Conservation (phyloP, 139 green algal genomes). For the Coelastrella sp. region DNA sequence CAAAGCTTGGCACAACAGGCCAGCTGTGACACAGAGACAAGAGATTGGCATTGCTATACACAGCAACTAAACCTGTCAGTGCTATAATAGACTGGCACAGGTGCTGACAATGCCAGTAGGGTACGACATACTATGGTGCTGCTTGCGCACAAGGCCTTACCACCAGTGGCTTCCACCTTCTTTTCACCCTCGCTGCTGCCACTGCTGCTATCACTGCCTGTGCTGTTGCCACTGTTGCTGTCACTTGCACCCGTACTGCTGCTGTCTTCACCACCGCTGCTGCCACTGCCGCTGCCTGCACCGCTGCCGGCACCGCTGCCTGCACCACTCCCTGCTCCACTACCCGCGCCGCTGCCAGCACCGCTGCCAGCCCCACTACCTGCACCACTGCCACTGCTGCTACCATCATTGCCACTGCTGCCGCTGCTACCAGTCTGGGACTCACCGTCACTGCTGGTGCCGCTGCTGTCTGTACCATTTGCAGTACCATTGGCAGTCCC, state of each 20-base stretch:
- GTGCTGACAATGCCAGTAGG: too few relatives aligned
- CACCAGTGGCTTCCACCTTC: not conserved
- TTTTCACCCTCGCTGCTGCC: not conserved
- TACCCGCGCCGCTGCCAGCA: not conserved
- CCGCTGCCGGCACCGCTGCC: not conserved
- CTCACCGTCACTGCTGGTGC: not conserved
- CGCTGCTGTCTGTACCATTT: not conserved
- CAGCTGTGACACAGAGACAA: too few relatives aligned
- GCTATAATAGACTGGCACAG: too few relatives aligned
- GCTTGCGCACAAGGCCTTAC: not conserved
- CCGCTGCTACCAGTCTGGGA: not conserved
- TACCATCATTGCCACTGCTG: not conserved
- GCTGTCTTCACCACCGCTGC: not conserved
- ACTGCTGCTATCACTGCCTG: not conserved
- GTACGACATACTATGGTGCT: too few relatives aligned
- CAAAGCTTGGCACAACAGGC: too few relatives aligned
- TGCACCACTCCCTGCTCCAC: not conserved
- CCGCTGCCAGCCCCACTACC: not conserved
- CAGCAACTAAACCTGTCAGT: too few relatives aligned
- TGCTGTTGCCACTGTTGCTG: not conserved
- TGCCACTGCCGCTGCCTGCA: not conserved
- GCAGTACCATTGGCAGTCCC: not conserved
- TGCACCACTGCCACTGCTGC: not conserved
- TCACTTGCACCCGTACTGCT: not conserved
- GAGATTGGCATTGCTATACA: too few relatives aligned